A percentile compares a stretch with the other conserved stretches of the same genome.
phyloP scores from a whole-genome alignment of 129 eudicot genomes.

The Artemisia argyi region DNA sequence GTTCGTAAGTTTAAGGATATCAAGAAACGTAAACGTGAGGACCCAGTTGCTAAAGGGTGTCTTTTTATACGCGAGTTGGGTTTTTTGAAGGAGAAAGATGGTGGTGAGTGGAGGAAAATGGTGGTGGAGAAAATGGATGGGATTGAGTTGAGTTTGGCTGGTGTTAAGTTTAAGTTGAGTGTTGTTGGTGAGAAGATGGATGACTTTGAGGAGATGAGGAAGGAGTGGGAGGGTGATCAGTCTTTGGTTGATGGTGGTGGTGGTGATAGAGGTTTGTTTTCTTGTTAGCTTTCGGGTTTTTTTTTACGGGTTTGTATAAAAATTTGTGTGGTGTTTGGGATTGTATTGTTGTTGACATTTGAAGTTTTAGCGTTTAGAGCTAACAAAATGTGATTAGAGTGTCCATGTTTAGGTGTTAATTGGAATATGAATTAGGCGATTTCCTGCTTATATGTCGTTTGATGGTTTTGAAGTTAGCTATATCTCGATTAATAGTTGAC shows the following conservation, averaged over 20 bases:
- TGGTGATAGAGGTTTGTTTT: conserved; percentile 53
- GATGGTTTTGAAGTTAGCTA: no score
- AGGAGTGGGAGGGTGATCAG: conserved; percentile 69
- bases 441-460: no score
- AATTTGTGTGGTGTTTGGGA: no score
- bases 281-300: neutral
- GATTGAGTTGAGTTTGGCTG: conserved; percentile 72
- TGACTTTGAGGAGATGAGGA: conserved; percentile 69
- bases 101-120: conserved; percentile 60
- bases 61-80: conserved; percentile 58
- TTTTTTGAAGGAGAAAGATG: conserved; percentile 24
- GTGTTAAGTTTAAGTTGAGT: conserved; percentile 68
- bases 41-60: conserved; percentile 70
- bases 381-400: no score
- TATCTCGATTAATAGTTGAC: no score
- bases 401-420: no score
- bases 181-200: conserved; percentile 58
- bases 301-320: no score
- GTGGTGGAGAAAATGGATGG: conserved; percentile 70
- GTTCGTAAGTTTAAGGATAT: conserved; percentile 52
- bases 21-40: conserved; percentile 77
- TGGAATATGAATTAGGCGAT: no score
- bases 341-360: no score
- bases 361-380: no score
- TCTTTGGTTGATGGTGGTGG: conserved; percentile 42